A percentile compares a stretch with the other conserved stretches of the same genome.
These are phyloP conservation scores for Fusarium globosum DNA, from an alignment of 2,329 filamentous ascomycete species.

Conservation along the genomic window DNA sequence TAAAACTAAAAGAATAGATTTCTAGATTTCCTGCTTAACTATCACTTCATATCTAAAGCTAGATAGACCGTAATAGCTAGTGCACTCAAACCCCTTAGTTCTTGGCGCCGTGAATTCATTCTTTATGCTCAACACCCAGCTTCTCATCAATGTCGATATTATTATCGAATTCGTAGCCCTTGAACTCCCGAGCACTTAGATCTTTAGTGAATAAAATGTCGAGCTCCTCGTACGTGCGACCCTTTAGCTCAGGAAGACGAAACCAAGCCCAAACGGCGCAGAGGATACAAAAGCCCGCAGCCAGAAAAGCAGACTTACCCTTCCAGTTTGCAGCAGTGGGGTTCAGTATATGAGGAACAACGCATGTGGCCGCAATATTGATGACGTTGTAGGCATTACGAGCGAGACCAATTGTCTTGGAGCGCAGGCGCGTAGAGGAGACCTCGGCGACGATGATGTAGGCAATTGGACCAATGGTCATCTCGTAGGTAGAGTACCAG, in stretches of 20 bases:
- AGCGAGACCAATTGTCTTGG: conserved; percentile 15
- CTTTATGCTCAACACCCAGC: background rate
- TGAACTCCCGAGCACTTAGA: background rate
- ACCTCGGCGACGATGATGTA: conserved; percentile 16
- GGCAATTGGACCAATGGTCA: background rate
- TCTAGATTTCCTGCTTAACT: too few species aligned
- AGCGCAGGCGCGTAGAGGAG: conserved; percentile 1
- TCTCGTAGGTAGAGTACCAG: background rate
- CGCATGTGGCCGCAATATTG: conserved; percentile 6
- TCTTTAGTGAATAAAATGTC: background rate
- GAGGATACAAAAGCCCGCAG: background rate
- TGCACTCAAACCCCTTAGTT: too few species aligned
- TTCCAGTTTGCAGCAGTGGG: conserved; percentile 6
- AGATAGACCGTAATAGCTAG: background rate
- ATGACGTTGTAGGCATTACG: conserved; percentile 17
- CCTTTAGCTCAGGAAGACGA: conserved; percentile 17
- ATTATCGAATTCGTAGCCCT: background rate
- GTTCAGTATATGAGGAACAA: conserved; percentile 17
- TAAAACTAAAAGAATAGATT: background rate
- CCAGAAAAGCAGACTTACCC: conserved; percentile 12
- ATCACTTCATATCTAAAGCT: accelerated
- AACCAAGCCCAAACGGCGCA: conserved; percentile 11
- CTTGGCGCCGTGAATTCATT: background rate
- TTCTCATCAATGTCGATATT: background rate
- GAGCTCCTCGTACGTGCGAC: background rate